These are phyloP conservation scores for Daldinia eschscholtzii DNA, from an alignment of 2,329 filamentous ascomycete genomes.

Conservation along the genomic window DNA sequence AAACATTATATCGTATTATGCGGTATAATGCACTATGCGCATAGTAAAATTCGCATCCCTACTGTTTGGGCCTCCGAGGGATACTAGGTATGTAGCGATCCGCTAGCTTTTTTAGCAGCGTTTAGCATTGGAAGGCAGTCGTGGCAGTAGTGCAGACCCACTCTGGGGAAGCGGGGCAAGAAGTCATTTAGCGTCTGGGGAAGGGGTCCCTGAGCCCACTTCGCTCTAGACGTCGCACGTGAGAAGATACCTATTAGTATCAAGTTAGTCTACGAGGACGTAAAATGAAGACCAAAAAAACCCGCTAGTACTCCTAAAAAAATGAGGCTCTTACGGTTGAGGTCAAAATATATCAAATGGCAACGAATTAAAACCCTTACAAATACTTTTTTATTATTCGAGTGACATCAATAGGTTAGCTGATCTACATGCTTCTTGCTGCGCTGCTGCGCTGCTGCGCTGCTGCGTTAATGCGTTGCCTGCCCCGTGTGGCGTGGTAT, in stretches of 20 bases:
- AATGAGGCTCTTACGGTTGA: not conserved
- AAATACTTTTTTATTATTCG: constrained; percentile 20
- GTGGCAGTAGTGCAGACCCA: constrained; percentile 30
- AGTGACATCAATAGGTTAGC: constrained; percentile 36
- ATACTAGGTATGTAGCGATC: not conserved
- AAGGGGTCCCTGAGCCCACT: constrained; percentile 30
- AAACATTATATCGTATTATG: too few relatives aligned
- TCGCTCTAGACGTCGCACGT: constrained; percentile 30
- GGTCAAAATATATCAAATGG: constrained; percentile 7
- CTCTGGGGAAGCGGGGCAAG: constrained; percentile 45
- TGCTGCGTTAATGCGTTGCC: constrained; percentile 8
- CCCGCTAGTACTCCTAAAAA: not conserved
- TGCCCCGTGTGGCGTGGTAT: constrained; percentile 21
- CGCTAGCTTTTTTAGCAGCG: constrained; percentile 13
- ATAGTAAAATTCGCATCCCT: too few relatives aligned
- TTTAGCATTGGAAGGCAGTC: constrained; percentile 18
- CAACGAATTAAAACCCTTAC: constrained; percentile 11
- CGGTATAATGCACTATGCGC: too few relatives aligned
- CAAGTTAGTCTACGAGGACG: not conserved
- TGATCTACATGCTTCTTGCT: constrained; percentile 19
- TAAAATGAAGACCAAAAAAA: constrained; percentile 11
- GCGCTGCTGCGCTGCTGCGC: too few relatives aligned
- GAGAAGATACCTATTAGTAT: constrained; percentile 16
- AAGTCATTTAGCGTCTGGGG: constrained; percentile 25
- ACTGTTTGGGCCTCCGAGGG: too few relatives aligned